These are phyloP conservation scores for Schwanniomyces occidentalis DNA, from an alignment of 805 yeast species.

Conservation along the genomic window DNA sequence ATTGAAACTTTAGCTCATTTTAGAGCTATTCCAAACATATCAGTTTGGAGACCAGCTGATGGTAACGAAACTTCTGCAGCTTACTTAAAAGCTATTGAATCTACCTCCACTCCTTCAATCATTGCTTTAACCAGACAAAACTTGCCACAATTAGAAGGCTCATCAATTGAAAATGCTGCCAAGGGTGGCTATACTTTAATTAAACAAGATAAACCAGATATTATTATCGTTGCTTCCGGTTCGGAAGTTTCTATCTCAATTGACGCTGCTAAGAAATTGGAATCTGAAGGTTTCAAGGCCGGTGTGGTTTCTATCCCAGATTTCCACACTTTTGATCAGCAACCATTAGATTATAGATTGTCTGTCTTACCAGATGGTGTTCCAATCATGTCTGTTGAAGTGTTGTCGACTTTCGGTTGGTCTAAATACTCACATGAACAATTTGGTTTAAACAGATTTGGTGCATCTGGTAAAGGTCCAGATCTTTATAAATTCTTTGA, in stretches of 20 bases:
- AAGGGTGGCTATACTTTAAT: slow-evolving; percentile 91
- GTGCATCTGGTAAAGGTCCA: slow-evolving; percentile 90
- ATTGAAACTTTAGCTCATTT: slow-evolving; percentile 84
- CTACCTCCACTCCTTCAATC: slow-evolving; percentile 67
- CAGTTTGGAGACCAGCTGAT: slow-evolving; percentile 93
- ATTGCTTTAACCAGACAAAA: slow-evolving; percentile 83
- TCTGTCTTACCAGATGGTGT: slow-evolving; percentile 92
- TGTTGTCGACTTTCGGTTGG: slow-evolving; percentile 90
- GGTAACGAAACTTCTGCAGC: slow-evolving; percentile 89
- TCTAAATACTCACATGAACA: slow-evolving; percentile 93
- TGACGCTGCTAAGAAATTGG: slow-evolving; percentile 77
- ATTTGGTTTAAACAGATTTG: slow-evolving; percentile 93
- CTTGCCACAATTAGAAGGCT: slow-evolving; percentile 91
- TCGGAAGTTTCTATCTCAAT: slow-evolving; percentile 87
- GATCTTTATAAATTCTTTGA: slow-evolving; percentile 83
- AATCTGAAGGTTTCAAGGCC: slow-evolving; percentile 65
- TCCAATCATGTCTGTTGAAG: slow-evolving; percentile 93
- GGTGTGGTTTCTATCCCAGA: slow-evolving; percentile 92
- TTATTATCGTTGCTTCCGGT: slow-evolving; percentile 87
- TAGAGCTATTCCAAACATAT: slow-evolving; percentile 79
- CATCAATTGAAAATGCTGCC: slow-evolving; percentile 84
- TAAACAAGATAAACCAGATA: slow-evolving; percentile 55
- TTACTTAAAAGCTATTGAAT: slow-evolving; percentile 62
- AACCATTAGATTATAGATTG: slow-evolving; percentile 75
- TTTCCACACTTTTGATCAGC: slow-evolving; percentile 84